These are phyloP conservation scores for Nemania diffusa DNA, from an alignment of 2,329 filamentous ascomycete genomes.

Conservation along the genomic window DNA sequence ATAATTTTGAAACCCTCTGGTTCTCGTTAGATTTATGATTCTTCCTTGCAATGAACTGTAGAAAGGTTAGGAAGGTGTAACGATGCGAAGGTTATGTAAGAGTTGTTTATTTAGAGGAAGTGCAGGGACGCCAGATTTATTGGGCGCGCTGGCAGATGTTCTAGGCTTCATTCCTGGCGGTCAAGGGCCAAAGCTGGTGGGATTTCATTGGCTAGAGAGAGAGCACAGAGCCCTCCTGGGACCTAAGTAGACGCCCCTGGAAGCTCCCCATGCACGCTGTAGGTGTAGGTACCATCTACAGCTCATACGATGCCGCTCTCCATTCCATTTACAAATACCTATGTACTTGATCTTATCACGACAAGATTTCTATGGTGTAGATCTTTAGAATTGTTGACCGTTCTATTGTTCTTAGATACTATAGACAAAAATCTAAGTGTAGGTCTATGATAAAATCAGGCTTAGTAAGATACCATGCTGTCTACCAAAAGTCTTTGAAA, in stretches of 20 bases:
- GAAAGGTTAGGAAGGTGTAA: not conserved
- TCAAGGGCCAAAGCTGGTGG: not conserved
- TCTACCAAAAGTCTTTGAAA: too few relatives aligned
- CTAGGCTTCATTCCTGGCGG: not conserved
- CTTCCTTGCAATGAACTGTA: not conserved
- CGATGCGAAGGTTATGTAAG: too few relatives aligned
- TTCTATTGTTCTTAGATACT: not conserved
- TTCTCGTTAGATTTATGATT: too few relatives aligned
- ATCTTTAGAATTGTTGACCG: not conserved
- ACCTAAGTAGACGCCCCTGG: not conserved
- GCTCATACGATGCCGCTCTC: too few relatives aligned
- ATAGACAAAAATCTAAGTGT: not conserved
- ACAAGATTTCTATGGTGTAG: not conserved
- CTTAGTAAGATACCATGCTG: not conserved
- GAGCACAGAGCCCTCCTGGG: not conserved
- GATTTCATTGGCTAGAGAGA: slow-evolving; percentile 7
- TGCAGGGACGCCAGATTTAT: too few relatives aligned
- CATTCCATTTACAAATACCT: too few relatives aligned
- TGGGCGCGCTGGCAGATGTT: not conserved
- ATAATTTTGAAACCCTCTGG: too few relatives aligned
- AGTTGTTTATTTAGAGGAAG: too few relatives aligned
- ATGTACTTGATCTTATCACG: too few relatives aligned
- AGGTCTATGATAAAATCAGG: not conserved
- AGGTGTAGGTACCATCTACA: too few relatives aligned
- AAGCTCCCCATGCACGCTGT: too few relatives aligned